Conservation (phyloP, 192 early-diverging fungal species). For the Coemansia aciculifera region DNA sequence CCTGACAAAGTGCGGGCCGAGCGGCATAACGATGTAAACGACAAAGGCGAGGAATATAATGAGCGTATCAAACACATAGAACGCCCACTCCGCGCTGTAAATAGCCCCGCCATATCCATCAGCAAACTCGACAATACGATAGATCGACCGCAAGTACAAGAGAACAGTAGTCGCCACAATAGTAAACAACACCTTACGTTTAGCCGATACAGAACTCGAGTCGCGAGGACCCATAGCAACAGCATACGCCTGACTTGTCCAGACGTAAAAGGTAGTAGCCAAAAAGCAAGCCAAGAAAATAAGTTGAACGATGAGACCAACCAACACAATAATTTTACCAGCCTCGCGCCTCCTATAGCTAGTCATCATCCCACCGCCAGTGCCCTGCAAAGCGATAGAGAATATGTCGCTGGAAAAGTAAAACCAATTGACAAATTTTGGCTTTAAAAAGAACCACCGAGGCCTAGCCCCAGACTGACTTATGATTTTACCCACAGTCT, state of each 20-base stretch:
- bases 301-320: constrained; percentile 46
- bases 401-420: constrained; percentile 53
- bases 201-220: constrained; percentile 18
- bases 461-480: not conserved
- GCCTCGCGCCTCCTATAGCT: constrained; percentile 8
- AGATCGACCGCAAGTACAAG: constrained; percentile 49
- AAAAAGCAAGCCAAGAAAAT: constrained; percentile 50
- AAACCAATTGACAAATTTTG: constrained; percentile 50
- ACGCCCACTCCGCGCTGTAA: constrained; percentile 52
- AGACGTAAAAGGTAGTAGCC: constrained; percentile 32
- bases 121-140: constrained; percentile 55
- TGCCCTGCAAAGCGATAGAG: constrained; percentile 51
- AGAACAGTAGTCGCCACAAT: constrained; percentile 38
- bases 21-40: constrained; percentile 40
- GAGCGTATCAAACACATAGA: constrained; percentile 56
- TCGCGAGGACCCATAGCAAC: constrained; percentile 15
- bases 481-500: constrained; percentile 35
- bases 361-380: constrained; percentile 51
- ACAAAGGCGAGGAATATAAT: constrained; percentile 47
- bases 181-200: constrained; percentile 29
- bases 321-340: constrained; percentile 45
- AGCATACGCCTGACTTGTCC: constrained; percentile 22
- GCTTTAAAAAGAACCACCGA: constrained; percentile 30
- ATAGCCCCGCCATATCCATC: constrained; percentile 44
- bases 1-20: constrained; percentile 25